phyloP scores from a whole-genome alignment of 805 yeast species.

The Starmerella kuoi region DNA sequence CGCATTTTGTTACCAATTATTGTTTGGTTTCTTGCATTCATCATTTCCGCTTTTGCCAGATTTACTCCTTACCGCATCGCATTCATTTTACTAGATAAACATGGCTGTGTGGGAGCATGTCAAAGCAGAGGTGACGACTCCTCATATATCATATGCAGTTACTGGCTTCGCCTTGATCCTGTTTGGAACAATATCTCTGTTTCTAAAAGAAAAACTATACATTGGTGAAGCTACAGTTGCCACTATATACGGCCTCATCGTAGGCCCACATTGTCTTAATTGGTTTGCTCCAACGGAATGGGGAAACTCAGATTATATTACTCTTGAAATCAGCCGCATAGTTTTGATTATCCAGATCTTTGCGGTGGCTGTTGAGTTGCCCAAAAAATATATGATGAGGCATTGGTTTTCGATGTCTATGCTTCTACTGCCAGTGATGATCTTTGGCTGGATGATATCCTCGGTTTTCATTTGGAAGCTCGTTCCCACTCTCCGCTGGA shows the following conservation, averaged over 20 bases:
- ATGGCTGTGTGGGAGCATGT: constrained; percentile 24
- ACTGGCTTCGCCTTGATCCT: constrained; percentile 71
- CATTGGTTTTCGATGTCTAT: constrained; percentile 71
- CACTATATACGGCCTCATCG: constrained; percentile 67
- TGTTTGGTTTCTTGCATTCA: no score
- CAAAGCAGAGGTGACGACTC: constrained; percentile 36
- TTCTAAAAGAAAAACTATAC: constrained; percentile 70
- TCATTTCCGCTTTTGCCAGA: no score
- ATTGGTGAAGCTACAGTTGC: constrained; percentile 91
- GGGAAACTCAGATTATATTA: constrained; percentile 76
- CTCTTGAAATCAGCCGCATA: constrained; percentile 70
- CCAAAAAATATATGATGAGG: constrained; percentile 72
- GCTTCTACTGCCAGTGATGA: constrained; percentile 77
- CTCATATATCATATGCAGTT: constrained; percentile 81
- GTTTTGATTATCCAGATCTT: constrained; percentile 80
- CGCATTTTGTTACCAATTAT: no score
- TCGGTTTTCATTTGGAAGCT: constrained; percentile 69
- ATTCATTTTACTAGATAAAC: no score
- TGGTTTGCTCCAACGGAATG: constrained; percentile 77
- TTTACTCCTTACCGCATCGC: no score
- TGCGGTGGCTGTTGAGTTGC: constrained; percentile 89
- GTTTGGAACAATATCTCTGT: constrained; percentile 68
- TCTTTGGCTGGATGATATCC: constrained; percentile 74
- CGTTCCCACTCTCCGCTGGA: constrained; percentile 59
- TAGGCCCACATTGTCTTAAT: constrained; percentile 74